Evolutionary conservation across 306 rosid genomes (phyloP), one percentile per base, ranked within the genome.

Genomic region (Cucurbita pepo): DNA sequence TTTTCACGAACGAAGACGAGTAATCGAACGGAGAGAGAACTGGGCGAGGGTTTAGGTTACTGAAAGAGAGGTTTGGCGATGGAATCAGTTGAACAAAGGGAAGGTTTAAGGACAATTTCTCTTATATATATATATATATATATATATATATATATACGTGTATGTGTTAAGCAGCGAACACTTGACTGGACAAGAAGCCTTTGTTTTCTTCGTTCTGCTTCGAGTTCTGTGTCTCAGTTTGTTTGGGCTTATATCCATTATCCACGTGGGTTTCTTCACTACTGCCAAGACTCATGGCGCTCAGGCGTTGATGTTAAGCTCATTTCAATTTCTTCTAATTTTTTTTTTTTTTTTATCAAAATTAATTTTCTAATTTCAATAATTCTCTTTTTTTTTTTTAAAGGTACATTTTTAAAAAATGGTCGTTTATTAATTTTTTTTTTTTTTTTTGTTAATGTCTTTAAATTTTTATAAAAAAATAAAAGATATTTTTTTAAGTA

Each of bases 191-290:
- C 48, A 43, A 9, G 11, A 9, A 9, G 56, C 7, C 22, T 53
- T 53, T 53, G 62, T 19, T 4, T 8, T 66, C 7, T 45, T 21
- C 51, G 12, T 65, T 10, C 40, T 21, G 5, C 47, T 38, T 40
- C 50, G 7, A 5, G n/a, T 5, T 67, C 7, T 50, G 21, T 51
- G 19, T 45, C 72, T 66, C 18, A 19, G 56, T 65, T 30, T 44
- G 43, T 67, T 22, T 67, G 22, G 21, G 71, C 54, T 65, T 65
- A 65, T 65, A 65, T 65, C 71, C 71, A 65, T 37, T 40, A 65
- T 65, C 71, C 71, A 65, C 71, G 71, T 65, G 71, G 71, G 44
- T 15, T 69, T 69, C 74, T 69, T 69, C n/a, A 50, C 41, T 50
- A 48, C 59, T 5, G 44, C 47, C 9, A 14, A 16, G 4, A 8